phyloP scores from a whole-genome alignment of 768 basidiomycete genomes.

The Xerocomus brunneocitrinus region DNA sequence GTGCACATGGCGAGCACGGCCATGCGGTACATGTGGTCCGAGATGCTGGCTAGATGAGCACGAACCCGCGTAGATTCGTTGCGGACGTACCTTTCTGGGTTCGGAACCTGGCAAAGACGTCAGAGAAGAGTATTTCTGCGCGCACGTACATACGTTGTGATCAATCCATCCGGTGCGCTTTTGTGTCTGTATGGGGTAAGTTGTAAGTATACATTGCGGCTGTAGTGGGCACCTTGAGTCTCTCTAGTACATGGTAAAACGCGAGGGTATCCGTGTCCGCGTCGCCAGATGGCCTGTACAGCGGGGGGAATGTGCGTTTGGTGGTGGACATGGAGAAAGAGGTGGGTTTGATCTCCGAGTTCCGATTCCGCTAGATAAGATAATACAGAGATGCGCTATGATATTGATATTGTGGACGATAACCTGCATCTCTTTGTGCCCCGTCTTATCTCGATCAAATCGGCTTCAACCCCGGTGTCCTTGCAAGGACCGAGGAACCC shows the following conservation, averaged over 20 bases:
- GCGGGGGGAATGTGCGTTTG: conserved; percentile 53
- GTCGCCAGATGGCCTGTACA: conserved; percentile 53
- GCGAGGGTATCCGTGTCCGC: conserved; percentile 66
- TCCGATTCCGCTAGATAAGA: conserved; percentile 30
- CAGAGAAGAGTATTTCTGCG: background rate
- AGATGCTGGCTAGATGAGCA: conserved; percentile 50
- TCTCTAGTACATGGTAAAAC: conserved; percentile 86
- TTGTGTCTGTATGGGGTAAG: conserved; percentile 61
- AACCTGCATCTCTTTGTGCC: conserved; percentile 56
- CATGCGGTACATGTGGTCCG: conserved; percentile 99
- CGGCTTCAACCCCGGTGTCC: conserved; percentile 68
- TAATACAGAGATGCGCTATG: conserved; percentile 19
- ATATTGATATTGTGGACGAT: conserved; percentile 29
- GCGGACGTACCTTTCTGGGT: conserved; percentile 66
- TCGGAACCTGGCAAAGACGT: conserved; percentile 54
- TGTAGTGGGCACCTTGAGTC: conserved; percentile 64
- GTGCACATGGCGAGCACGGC: conserved; percentile 87
- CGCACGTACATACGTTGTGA: conserved; percentile 41
- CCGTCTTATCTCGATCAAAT: conserved; percentile 73
- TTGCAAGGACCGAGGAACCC: conserved; percentile 51
- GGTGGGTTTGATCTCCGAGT: conserved; percentile 13
- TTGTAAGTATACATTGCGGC: background rate
- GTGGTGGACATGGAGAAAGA: conserved; percentile 6
- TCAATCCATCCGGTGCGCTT: conserved; percentile 95
- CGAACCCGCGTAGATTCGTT: too few species aligned